Evolutionary conservation across 345 rosid genomes (phyloP).

Genomic region (Orychophragmus violaceus): DNA sequence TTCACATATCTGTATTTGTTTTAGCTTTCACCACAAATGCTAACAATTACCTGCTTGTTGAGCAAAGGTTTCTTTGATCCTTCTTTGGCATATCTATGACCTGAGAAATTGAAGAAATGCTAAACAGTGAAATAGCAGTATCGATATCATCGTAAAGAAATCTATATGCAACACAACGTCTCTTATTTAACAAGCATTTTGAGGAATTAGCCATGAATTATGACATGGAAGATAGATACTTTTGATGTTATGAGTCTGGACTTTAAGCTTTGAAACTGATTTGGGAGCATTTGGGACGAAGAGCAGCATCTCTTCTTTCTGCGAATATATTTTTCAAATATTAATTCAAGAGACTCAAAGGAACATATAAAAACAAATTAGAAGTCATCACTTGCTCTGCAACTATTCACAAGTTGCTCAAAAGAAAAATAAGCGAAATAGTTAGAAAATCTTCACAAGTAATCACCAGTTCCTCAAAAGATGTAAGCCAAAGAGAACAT

Average conservation of each 20-base stretch:
- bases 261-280: constrained; percentile 61
- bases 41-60: constrained; percentile 51
- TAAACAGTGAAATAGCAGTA: not conserved
- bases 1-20: not conserved
- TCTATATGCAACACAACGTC: not conserved
- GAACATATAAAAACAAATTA: not conserved
- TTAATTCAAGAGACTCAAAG: not conserved
- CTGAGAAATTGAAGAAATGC: constrained; percentile 30
- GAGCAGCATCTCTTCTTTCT: constrained; percentile 57
- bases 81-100: constrained; percentile 69
- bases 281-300: constrained; percentile 61
- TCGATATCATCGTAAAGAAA: not conserved
- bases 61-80: constrained; percentile 85
- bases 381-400: not conserved
- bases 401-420: not conserved
- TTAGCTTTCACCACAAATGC: constrained; percentile 4
- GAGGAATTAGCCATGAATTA: not conserved
- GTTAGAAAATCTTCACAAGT: not conserved
- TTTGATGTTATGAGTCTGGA: constrained; percentile 57
- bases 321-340: not conserved
- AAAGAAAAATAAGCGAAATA: not conserved
- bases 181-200: not conserved
- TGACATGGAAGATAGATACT: constrained; percentile 30
- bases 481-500: not conserved
- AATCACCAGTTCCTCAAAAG: not conserved